Base-by-base conservation (phyloP, 2,329 filamentous ascomycete genomes). In the Knufia petricola region DNA sequence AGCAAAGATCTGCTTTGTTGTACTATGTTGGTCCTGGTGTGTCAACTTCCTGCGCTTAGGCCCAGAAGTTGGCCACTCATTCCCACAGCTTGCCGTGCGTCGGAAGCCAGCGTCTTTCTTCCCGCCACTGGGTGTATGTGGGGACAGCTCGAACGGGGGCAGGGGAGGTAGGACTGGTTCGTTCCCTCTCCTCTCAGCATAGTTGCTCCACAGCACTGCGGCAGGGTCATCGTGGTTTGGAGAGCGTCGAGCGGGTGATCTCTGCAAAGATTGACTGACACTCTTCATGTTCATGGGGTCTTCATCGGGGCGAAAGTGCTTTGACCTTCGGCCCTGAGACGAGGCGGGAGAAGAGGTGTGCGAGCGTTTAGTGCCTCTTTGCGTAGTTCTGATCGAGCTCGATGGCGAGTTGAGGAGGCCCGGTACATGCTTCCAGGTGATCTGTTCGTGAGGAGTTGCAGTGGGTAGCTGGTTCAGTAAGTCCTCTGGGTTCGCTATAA, bases 171-270 rank as follows among this genome's bases (percentile, higher is more conserved):
- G 80, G 36, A 62, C 63, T 37, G 73, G 64, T 17, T 76, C 75
- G 38, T 66, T 64, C 46, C 66, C 56, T 52, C 72, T 64, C 12
- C 69, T 62, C 79, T 65, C 31, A 9, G 83, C 77, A 61, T 86
- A 87, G 46, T 83, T 79, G 57, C 84, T 85, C 85, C 85, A 90
- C 1, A 89, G 66, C 54, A 89, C 84, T 26, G 82, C 66, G 2
- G 83, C 84, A 31, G 85, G 82, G 59, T 89, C 84, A 26, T 80
- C 75, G 54, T 83, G 74, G 54, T 80, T 78, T 10, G 82, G 81
- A 1, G 82, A 47, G 10, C 44, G 32, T 15, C 44, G 44, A n/a
- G n/a, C n/a, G 4, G 44, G 32, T 10, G 44, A 47, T 38, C 24
- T 84, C 55, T 76, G 81, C 37, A 85, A 64, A 0, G 77, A 70